Evolutionary conservation across 2,329 filamentous ascomycete genomes (phyloP), one percentile per base, ranked within the genome.

Genomic region (Berkeleyomyces rouxiae): DNA sequence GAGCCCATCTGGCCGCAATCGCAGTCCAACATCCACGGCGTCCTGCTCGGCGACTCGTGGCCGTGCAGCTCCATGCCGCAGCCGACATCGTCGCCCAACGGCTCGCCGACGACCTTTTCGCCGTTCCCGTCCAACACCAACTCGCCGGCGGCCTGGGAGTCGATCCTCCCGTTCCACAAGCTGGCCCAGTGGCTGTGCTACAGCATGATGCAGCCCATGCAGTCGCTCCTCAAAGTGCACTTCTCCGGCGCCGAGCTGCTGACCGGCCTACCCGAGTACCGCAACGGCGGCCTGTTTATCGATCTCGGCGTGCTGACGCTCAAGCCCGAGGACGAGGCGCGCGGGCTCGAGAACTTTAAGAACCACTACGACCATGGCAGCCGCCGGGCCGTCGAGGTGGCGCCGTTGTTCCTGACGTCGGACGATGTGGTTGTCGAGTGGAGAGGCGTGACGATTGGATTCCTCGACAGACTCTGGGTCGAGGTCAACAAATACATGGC

Each of bases 121-220:
- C 74, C 75, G 2, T 78, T 72, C 78, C 85, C 67, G 42, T 71
- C 72, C 53, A 69, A 70, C 9, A 67, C 68, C 33, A 63, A 65
- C 44, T 67, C 69, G 0, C 82, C 80, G 3, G 78, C 82, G 61
- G 77, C 79, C 3, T 90, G 87, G 86, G 85, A 90, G 70, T 86
- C 80, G 0, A 91, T 95, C 66, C 82, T 92, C 9, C 90, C 90
- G 0, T 95, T 96, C 76, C 91, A 96, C 77, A 96, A 95, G 74
- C 80, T 95, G 43, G 95, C 90, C 0, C 90, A 96, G 73, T 96
- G 91, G 91, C 84, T 96, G 63, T 89, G 87, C 59, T 96, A 96
- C 74, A 95, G 90, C 2, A 81, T 96, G 63, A 95, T 95, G 88
- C 86, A 90, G 33, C 90, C 90, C 0, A 95, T 96, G 86, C 82